Conservation (phyloP, 2,329 filamentous ascomycete species). For the Sporothrix inflata region DNA sequence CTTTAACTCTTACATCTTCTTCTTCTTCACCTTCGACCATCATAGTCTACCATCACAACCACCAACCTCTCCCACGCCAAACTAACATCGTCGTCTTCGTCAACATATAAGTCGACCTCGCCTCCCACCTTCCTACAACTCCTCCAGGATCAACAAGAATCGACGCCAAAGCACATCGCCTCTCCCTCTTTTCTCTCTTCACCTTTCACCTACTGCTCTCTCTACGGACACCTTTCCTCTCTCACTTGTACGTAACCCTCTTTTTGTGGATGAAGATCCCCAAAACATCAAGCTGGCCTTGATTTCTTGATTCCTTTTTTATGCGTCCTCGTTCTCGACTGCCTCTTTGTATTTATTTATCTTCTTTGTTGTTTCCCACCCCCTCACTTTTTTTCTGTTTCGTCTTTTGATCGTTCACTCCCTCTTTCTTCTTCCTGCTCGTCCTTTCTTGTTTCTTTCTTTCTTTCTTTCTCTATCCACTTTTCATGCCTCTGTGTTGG, state of each 20-base stretch:
- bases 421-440: neutral
- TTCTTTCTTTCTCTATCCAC: conserved; percentile 24
- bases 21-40: neutral
- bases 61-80: neutral
- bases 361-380: neutral
- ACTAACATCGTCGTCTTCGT: neutral
- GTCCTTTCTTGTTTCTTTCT: conserved; percentile 24
- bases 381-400: neutral
- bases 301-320: neutral
- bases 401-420: neutral
- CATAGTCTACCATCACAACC: neutral
- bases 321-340: neutral
- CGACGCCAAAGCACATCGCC: conserved; percentile 6
- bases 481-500: neutral
- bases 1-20: neutral
- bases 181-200: neutral
- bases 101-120: conserved; percentile 21
- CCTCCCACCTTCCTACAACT: neutral
- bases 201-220: neutral
- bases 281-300: neutral
- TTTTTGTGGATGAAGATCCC: neutral
- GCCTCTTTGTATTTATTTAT: conserved; percentile 2
- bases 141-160: conserved; percentile 25
- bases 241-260: conserved; percentile 6
- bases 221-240: neutral